phyloP scores from a whole-genome alignment of 306 rosid species.

The Urtica urens region DNA sequence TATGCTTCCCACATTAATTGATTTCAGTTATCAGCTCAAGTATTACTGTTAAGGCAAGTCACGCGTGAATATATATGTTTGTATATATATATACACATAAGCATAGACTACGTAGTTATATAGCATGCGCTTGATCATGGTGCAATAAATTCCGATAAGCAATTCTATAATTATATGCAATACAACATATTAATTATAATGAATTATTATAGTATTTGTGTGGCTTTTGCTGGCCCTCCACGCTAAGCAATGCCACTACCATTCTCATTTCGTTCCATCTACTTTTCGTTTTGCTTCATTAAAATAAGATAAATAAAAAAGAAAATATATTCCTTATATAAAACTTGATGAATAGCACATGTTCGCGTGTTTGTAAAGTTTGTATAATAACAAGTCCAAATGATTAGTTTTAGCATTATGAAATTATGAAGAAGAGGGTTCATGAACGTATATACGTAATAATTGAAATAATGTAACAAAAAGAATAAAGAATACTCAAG shows the following conservation, averaged over 20 bases:
- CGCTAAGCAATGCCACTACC: constrained; percentile 47
- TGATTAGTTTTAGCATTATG: neutral
- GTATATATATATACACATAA: too few species aligned
- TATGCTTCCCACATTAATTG: too few species aligned
- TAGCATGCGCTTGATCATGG: constrained; percentile 39
- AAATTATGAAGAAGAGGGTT: neutral
- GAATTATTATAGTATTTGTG: neutral
- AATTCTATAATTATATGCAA: constrained; percentile 14
- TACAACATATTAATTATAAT: neutral
- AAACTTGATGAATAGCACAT: constrained; percentile 7
- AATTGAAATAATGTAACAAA: neutral
- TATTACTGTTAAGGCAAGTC: neutral
- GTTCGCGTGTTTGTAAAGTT: constrained; percentile 12
- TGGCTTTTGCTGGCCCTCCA: constrained; percentile 50
- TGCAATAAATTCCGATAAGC: constrained; percentile 21
- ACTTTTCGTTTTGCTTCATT: neutral
- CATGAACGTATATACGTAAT: neutral
- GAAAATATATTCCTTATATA: neutral
- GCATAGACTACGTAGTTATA: neutral
- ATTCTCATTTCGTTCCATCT: constrained; percentile 7
- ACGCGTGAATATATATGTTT: neutral
- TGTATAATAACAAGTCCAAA: neutral
- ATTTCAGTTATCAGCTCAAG: neutral
- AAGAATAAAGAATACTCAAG: neutral
- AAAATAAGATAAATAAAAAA: neutral